A percentile compares a stretch with the other conserved stretches of the same genome.
phyloP scores from a whole-genome alignment of 2,329 filamentous ascomycete genomes.

The Celoporthe dispersa region DNA sequence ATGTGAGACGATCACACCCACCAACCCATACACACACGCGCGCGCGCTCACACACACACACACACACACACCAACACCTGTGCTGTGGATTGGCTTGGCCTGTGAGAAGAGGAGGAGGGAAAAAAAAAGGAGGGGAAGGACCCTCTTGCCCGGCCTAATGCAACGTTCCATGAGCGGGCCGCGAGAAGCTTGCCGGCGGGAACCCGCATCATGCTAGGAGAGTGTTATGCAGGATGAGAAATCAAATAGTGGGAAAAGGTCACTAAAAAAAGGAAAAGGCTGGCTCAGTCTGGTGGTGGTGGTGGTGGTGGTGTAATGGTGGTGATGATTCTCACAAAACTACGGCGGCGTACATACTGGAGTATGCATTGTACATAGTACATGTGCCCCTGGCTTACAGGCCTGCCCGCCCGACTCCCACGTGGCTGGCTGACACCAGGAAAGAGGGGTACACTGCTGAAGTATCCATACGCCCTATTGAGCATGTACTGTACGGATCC shows the following conservation, averaged over 20 bases:
- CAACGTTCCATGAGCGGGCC: not conserved
- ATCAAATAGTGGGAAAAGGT: too few relatives aligned
- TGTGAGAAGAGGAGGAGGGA: too few relatives aligned
- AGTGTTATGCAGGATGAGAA: not conserved
- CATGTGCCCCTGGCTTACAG: conserved; percentile 4
- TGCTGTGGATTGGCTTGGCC: not conserved
- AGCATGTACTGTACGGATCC: not conserved
- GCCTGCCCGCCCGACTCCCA: not conserved
- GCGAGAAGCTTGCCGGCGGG: not conserved
- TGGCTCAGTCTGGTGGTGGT: not conserved
- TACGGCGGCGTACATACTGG: not conserved
- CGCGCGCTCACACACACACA: not conserved
- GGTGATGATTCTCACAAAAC: not conserved
- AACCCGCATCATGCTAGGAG: not conserved
- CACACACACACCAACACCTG: not conserved
- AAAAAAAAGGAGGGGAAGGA: not conserved
- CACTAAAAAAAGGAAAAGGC: not conserved
- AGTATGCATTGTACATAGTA: not conserved
- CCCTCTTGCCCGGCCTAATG: not conserved
- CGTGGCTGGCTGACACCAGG: not conserved
- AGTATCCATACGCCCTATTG: too few relatives aligned
- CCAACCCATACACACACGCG: too few relatives aligned
- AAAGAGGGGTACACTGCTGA: not conserved
- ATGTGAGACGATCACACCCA: conserved; percentile 5
- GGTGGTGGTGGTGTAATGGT: not conserved